Percentiles rank a stretch among this genome's conserved stretches.
Conservation (phyloP, 345 rosid species). For the Acer campestre region DNA sequence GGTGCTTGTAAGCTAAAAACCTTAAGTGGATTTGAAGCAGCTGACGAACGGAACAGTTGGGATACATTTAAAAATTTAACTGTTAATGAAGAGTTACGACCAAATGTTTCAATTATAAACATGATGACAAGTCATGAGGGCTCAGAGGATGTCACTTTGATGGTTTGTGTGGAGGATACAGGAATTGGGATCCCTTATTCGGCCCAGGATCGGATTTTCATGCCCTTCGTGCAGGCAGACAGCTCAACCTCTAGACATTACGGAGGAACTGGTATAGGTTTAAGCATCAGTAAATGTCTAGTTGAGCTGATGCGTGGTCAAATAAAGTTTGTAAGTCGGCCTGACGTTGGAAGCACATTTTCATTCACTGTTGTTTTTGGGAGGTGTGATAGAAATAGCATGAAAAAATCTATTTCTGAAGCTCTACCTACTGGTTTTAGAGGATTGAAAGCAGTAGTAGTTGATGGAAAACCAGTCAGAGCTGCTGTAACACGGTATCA, state of each 20-base stretch:
- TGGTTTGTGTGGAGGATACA: constrained; percentile 90
- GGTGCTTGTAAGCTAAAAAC: constrained; percentile 54
- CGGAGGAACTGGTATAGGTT: constrained; percentile 98
- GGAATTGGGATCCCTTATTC: constrained; percentile 88
- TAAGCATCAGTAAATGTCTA: constrained; percentile 93
- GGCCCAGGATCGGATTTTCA: constrained; percentile 89
- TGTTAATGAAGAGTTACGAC: constrained; percentile 42
- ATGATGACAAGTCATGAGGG: constrained; percentile 34
- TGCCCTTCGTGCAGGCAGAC: constrained; percentile 98
- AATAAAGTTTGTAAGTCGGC: constrained; percentile 78
- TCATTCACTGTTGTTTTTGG: constrained; percentile 70
- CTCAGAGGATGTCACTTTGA: constrained; percentile 57
- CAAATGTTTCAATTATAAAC: constrained; percentile 34
- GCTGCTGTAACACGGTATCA: constrained; percentile 91
- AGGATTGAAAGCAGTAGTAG: constrained; percentile 80
- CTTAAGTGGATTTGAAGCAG: constrained; percentile 88
- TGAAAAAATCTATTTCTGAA: constrained; percentile 60
- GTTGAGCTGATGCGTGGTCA: constrained; percentile 95
- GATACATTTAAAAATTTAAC: constrained; percentile 73
- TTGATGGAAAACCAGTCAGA: constrained; percentile 88
- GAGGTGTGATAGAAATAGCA: constrained; percentile 45
- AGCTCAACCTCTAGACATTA: constrained; percentile 90
- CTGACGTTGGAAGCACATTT: constrained; percentile 86
- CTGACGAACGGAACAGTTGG: constrained; percentile 87
- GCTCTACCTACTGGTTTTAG: constrained; percentile 67